A percentile compares a stretch with the other conserved stretches of the same genome.
Evolutionary conservation across 2,329 filamentous ascomycete genomes (phyloP).

Genomic region (Tolypocladium endophyticum): DNA sequence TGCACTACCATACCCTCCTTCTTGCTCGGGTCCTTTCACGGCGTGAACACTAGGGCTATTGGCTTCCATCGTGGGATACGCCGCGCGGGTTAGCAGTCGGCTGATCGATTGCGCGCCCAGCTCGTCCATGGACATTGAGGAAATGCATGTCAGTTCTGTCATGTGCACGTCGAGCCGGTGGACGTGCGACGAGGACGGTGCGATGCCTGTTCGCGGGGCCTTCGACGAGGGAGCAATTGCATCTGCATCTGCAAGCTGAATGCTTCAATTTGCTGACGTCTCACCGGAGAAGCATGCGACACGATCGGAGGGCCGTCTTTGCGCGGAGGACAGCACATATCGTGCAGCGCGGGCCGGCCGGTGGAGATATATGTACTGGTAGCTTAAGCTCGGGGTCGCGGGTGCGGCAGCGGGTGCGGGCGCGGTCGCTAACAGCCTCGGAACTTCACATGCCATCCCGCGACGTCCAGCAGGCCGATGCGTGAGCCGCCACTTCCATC

Average conservation of each 20-base stretch:
- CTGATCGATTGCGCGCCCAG: background rate
- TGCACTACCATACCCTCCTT: background rate
- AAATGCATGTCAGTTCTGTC: background rate
- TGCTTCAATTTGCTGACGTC: background rate
- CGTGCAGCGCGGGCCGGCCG: background rate
- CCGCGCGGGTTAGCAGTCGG: too few species aligned
- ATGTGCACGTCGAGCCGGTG: background rate
- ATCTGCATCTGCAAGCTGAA: background rate
- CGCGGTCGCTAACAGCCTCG: background rate
- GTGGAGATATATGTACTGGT: background rate
- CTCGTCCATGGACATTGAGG: background rate
- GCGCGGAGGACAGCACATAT: background rate
- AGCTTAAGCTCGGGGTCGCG: background rate
- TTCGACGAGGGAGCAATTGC: background rate
- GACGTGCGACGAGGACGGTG: background rate
- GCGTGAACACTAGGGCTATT: background rate
- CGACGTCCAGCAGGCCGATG: background rate
- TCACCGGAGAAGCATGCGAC: background rate
- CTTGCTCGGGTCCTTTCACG: background rate
- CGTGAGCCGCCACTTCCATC: background rate
- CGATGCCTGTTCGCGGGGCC: background rate
- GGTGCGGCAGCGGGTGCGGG: background rate
- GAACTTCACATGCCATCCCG: conserved; percentile 4
- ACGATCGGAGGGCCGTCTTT: background rate
- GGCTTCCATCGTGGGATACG: background rate